Percentiles rank a stretch among this genome's conserved stretches.
Conservation (phyloP, 225 moss, liverwort and hornwort genomes). For the Rhytidiadelphus loreus region DNA sequence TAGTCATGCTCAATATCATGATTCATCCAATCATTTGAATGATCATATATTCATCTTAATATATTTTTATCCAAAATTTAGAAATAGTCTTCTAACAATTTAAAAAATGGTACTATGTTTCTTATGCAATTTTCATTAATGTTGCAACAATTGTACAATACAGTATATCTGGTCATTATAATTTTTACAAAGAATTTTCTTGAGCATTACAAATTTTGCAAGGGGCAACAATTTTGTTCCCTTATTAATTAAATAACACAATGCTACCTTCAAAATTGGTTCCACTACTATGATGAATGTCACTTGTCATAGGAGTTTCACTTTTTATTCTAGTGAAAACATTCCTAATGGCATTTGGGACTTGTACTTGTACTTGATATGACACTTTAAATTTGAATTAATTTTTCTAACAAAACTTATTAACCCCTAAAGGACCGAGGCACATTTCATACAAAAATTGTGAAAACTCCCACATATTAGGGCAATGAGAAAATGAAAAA, state of each 20-base stretch:
- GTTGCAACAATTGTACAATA: rapidly evolving
- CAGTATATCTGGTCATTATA: background rate
- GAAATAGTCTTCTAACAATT: background rate
- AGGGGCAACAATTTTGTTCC: background rate
- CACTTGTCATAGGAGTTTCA: background rate
- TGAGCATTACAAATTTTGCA: background rate
- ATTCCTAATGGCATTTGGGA: background rate
- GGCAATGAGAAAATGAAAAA: no score
- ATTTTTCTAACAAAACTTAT: background rate
- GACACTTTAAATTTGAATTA: background rate
- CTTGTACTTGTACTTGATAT: rapidly evolving
- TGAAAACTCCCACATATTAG: no score
- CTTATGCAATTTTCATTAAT: background rate
- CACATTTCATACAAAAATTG: no score
- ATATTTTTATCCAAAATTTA: background rate
- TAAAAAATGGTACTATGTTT: background rate
- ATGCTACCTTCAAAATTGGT: background rate
- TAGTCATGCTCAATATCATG: rapidly evolving
- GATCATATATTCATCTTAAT: background rate
- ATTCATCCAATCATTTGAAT: background rate
- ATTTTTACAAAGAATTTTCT: background rate
- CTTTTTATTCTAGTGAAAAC: background rate
- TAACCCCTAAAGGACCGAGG: no score
- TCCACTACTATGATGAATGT: no score
- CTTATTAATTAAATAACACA: background rate